Evolutionary conservation across 805 yeast genomes (phyloP).

Genomic region (Wickerhamiella allomyrinae): DNA sequence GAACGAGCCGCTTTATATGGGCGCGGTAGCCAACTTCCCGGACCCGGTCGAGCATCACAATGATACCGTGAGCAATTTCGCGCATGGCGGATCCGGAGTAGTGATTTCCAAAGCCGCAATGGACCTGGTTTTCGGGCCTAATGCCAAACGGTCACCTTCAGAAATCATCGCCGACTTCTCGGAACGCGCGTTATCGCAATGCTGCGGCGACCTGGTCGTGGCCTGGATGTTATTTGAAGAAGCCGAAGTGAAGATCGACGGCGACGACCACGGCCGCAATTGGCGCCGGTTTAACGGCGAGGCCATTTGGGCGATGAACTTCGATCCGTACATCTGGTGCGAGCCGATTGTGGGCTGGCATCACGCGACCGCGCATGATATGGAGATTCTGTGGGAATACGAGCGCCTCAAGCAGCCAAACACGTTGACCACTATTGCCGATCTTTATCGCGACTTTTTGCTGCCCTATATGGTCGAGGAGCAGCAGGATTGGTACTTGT

Average conservation of each 20-base stretch:
- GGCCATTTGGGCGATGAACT: constrained; percentile 14
- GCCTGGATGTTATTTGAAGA: constrained; percentile 20
- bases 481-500: constrained; percentile 18
- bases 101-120: constrained; percentile 23
- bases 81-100: constrained; percentile 29
- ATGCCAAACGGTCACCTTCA: constrained; percentile 5
- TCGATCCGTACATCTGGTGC: constrained; percentile 21
- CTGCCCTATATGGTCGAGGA: constrained; percentile 20
- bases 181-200: constrained; percentile 13
- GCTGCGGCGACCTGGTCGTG: constrained; percentile 28
- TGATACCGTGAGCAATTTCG: constrained; percentile 20
- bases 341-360: constrained; percentile 24
- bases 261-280: constrained; percentile 6
- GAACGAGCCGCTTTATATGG: constrained; percentile 10
- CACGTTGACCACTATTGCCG: constrained; percentile 18
- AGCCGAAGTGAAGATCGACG: constrained; percentile 11
- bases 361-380: constrained; percentile 22
- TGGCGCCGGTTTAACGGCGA: constrained; percentile 24
- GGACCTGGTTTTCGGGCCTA: constrained; percentile 19
- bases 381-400: constrained; percentile 25
- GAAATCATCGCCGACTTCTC: background rate
- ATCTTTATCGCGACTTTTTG: constrained; percentile 24
- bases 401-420: constrained; percentile 18
- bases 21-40: background rate
- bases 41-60: constrained; percentile 15